Evolutionary conservation across 345 rosid genomes (phyloP).

Genomic region (Pugionium cornutum): DNA sequence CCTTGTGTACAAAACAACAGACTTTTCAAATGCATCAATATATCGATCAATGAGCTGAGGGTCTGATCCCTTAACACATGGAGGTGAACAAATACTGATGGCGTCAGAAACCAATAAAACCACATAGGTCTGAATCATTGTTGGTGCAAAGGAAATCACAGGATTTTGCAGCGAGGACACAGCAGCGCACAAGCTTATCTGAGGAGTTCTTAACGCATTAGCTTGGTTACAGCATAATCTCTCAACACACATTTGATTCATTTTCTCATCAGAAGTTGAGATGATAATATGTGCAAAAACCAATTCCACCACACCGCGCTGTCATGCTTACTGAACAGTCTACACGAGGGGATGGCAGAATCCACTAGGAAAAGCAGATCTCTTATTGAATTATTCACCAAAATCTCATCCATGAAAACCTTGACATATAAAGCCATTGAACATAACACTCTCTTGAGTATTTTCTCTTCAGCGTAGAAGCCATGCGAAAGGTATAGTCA

Average conservation of each 20-base stretch:
- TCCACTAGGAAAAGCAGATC: slow-evolving; percentile 49
- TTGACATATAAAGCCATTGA: slow-evolving; percentile 35
- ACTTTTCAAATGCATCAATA: slow-evolving; percentile 63
- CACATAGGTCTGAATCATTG: slow-evolving; percentile 61
- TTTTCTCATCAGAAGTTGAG: slow-evolving; percentile 49
- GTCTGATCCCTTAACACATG: slow-evolving; percentile 40
- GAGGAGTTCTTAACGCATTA: slow-evolving; percentile 44
- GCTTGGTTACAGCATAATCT: slow-evolving; percentile 52
- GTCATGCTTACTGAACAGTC: slow-evolving; percentile 45
- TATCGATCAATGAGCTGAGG: slow-evolving; percentile 41
- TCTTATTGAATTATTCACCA: slow-evolving; percentile 55
- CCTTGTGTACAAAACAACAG: slow-evolving; percentile 56
- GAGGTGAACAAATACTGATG: slow-evolving; percentile 45
- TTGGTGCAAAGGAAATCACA: slow-evolving; percentile 64
- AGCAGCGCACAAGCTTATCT: slow-evolving; percentile 57
- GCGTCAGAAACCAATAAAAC: slow-evolving; percentile 62
- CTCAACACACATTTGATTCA: slow-evolving; percentile 46
- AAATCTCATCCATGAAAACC: slow-evolving; percentile 84
- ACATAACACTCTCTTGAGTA: too few relatives aligned
- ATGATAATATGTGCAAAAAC: slow-evolving; percentile 64
- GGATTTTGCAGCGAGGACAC: slow-evolving; percentile 62
- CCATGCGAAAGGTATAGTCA: not conserved
- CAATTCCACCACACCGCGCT: slow-evolving; percentile 65
- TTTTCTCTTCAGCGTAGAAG: not conserved
- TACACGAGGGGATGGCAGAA: slow-evolving; percentile 46